phyloP scores from a whole-genome alignment of 768 basidiomycete species.

The Mycena metata region DNA sequence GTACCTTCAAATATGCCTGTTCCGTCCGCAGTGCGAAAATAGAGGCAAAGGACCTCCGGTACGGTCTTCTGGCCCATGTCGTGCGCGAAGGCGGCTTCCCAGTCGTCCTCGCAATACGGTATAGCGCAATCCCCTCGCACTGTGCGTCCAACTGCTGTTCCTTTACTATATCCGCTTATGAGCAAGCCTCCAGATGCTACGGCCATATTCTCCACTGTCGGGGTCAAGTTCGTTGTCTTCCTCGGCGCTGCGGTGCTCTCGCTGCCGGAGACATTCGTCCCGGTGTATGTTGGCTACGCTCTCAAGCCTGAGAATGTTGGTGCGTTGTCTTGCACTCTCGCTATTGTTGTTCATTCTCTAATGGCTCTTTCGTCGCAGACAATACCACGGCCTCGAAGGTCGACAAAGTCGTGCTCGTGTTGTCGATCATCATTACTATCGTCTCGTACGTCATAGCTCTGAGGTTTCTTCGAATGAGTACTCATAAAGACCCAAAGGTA shows the following conservation, averaged over 20 bases:
- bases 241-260: conserved; percentile 85
- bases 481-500: neutral
- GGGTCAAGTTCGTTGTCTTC: conserved; percentile 84
- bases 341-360: conserved; percentile 41
- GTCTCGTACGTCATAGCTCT: conserved; percentile 89
- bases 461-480: conserved; percentile 52
- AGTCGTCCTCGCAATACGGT: conserved; percentile 79
- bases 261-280: conserved; percentile 90
- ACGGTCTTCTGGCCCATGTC: conserved; percentile 72
- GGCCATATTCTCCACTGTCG: conserved; percentile 88
- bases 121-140: conserved; percentile 88
- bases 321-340: conserved; percentile 38
- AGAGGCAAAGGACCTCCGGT: conserved; percentile 68
- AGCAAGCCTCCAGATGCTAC: conserved; percentile 73
- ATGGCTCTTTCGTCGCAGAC: neutral
- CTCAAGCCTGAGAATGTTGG: conserved; percentile 64
- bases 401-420: conserved; percentile 73
- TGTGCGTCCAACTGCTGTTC: conserved; percentile 60
- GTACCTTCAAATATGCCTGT: conserved; percentile 86
- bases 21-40: conserved; percentile 78
- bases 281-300: conserved; percentile 90
- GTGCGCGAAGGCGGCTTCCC: conserved; percentile 91
- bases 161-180: neutral
- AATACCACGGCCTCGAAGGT: conserved; percentile 62
- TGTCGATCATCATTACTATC: conserved; percentile 80